These are phyloP conservation scores for Ophiostoma montium DNA, from an alignment of 2,329 filamentous ascomycete species.

Conservation along the genomic window DNA sequence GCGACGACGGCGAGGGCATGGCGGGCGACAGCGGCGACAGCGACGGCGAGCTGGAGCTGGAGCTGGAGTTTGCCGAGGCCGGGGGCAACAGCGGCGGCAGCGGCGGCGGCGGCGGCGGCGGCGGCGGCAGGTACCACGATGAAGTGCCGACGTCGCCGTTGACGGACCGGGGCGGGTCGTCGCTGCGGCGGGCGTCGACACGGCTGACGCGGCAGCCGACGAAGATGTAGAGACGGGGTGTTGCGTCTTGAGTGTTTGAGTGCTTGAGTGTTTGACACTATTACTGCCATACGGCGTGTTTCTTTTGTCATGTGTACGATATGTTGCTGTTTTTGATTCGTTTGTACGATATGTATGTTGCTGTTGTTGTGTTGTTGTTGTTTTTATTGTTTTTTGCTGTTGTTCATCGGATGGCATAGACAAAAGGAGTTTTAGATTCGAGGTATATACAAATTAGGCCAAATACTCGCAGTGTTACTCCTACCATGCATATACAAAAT, in stretches of 20 bases:
- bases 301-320: neutral
- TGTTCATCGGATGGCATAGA: no score
- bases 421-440: no score
- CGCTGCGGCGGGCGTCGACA: neutral
- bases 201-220: neutral
- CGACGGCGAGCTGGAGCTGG: conserved; percentile 8
- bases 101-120: neutral
- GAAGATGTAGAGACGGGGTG: no score
- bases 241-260: no score
- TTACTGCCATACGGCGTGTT: no score
- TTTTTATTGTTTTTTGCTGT: neutral
- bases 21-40: neutral
- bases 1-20: neutral
- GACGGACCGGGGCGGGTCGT: neutral
- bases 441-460: no score
- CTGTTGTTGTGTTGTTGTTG: neutral
- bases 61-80: conserved; percentile 7
- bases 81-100: neutral
- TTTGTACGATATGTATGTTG: neutral
- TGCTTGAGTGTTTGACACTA: no score
- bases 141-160: neutral
- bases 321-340: neutral
- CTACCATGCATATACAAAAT: no score
- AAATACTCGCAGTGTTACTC: no score
- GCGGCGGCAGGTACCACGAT: neutral